Conservation (phyloP, 768 basidiomycete genomes). For the Mycena vitilis region DNA sequence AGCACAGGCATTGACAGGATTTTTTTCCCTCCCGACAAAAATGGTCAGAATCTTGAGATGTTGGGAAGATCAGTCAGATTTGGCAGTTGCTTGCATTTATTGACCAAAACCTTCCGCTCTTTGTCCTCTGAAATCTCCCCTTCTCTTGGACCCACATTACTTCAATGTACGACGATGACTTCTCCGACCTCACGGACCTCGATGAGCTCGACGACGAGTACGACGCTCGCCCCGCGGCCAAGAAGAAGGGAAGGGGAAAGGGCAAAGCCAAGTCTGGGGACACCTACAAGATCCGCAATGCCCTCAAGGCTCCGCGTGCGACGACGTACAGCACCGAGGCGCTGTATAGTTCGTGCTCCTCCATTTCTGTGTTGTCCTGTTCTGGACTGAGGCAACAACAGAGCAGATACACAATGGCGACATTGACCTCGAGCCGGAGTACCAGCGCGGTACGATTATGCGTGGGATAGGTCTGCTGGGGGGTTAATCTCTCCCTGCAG, state of each 20-base stretch:
- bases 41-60: too few relatives aligned
- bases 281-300: conserved; percentile 42
- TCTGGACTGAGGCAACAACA: conserved; percentile 42
- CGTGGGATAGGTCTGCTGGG: neutral
- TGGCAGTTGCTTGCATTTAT: neutral
- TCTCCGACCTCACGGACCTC: neutral
- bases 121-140: neutral
- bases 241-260: conserved; percentile 8
- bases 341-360: conserved; percentile 33
- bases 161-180: neutral
- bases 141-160: neutral
- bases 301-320: conserved; percentile 53
- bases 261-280: conserved; percentile 13
- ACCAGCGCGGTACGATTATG: conserved; percentile 71
- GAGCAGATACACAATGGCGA: conserved; percentile 73
- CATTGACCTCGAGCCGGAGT: conserved; percentile 81
- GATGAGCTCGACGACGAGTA: neutral
- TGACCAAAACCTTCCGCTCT: neutral
- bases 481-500: conserved; percentile 46
- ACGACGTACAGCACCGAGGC: conserved; percentile 58
- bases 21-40: too few relatives aligned
- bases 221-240: neutral
- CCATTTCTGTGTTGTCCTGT: neutral
- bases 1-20: too few relatives aligned
- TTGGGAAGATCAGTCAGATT: too few relatives aligned